Evolutionary conservation across 495 filamentous ascomycete genomes (phyloP), one percentile per base, ranked within the genome.

Genomic region (Apodospora peruviana): DNA sequence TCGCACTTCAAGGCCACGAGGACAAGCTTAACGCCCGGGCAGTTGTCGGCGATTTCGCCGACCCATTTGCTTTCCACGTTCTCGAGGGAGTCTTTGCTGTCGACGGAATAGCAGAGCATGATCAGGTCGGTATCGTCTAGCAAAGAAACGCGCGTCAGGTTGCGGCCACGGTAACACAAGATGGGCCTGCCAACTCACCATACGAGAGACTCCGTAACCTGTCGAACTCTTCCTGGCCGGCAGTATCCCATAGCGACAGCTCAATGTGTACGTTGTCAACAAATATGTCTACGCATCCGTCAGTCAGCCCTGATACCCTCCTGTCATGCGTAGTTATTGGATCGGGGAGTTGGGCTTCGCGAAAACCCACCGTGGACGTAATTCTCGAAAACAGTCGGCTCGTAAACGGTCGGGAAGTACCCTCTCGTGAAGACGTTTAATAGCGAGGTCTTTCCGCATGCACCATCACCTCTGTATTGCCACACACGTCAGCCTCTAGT

Each of bases 31-130:
- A 96, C 93, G 21, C 86, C 88, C 14, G 88, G 88, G 67, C 93
- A 97, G 65, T 98, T 96, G 68, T 97, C 94, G 32, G 89, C 88
- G 51, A 98, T 98, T 66, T 98, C 93, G 42, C 87, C 84, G 16
- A 96, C 88, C 93, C 93, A 98, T 71, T 97, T 98, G 47, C 87
- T 90, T 60, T 94, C 90, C 43, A 98, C 88, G 77, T 98, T 98
- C 67, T 97, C 93, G 52, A 98, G 83, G 21, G 91, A 96, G 63
- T 96, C 91, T 40, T 83, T 89, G 62, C 86, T 93, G 67, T 97
- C 93, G 61, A 97, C 91, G 64, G 85, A 89, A 69, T 96, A 98
- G 73, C 93, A 98, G 43, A 98, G 87, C 86, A 98, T 96, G 46
- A 98, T 93, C 16, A 93, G 83, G 61, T 98, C 93, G 24, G 93